Conservation (phyloP, 2,329 filamentous ascomycete species). For the Alternaria rosae region DNA sequence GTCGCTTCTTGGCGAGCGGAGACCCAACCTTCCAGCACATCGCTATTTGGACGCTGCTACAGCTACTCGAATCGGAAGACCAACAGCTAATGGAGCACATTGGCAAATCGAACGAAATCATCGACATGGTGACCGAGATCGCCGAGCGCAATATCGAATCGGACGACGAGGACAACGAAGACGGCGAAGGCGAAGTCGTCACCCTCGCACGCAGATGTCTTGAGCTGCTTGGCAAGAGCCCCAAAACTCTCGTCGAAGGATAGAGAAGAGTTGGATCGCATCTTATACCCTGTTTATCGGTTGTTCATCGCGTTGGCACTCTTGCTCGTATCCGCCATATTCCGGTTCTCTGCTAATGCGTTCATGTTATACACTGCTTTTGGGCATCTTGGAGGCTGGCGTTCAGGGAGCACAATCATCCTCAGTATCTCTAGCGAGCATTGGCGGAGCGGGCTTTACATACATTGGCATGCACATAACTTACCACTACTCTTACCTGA, state of each 20-base stretch:
- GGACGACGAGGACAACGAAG: constrained; percentile 84
- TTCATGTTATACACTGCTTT: constrained; percentile 29
- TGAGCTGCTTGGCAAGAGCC: constrained; percentile 80
- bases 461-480: constrained; percentile 44
- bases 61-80: constrained; percentile 95
- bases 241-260: constrained; percentile 83
- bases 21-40: constrained; percentile 99
- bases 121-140: constrained; percentile 90
- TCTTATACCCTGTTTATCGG: constrained; percentile 35
- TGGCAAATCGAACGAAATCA: constrained; percentile 86
- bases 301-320: constrained; percentile 21
- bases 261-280: constrained; percentile 50
- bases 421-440: constrained; percentile 51
- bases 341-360: constrained; percentile 34
- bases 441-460: constrained; percentile 46
- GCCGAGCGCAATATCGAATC: constrained; percentile 88
- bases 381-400: constrained; percentile 31
- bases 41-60: constrained; percentile 95
- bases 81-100: constrained; percentile 87
- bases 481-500: constrained; percentile 23
- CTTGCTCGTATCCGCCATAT: constrained; percentile 30
- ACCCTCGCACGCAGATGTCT: constrained; percentile 88
- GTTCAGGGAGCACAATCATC: constrained; percentile 39
- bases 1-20: constrained; percentile 89
- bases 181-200: constrained; percentile 92